Base-by-base conservation (phyloP, 2,329 filamentous ascomycete species). In the Grosmannia huntii region DNA sequence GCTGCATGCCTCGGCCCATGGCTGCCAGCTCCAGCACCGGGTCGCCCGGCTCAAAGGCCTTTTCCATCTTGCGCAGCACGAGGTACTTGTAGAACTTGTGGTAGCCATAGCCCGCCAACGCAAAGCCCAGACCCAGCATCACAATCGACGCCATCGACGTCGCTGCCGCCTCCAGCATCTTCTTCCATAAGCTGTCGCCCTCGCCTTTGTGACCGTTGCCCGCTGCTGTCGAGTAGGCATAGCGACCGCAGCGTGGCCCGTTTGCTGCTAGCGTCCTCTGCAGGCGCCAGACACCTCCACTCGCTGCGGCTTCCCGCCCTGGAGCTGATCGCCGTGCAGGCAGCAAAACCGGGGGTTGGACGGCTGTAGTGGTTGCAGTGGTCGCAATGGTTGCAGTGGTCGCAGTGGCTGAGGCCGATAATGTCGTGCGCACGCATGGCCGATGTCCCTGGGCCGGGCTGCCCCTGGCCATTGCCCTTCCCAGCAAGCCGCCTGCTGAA, bases 1-100 rank as follows among this genome's bases (percentile, higher is more conserved):
- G 68, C 53, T 73, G 73, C 57, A 77, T 73, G 63, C 79, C 77
- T 66, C 79, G 86, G 64, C 73, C 80, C 61, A 79, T 75, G 28
- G 87, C 86, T 2, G 90, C 90, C 52, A 96, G 75, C 59, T 88
- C 91, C 21, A 92, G 81, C 28, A 92, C 90, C 1, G 90, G 91
- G 68, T 99, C 94, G 12, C 94, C 94, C 1, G 91, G 90, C 59
- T 87, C 80, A 71, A 99, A 99, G 27, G 94, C 94, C 65, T 87
- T 86, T 64, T 88, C 83, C 78, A 99, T 97, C 73, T 99, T 99
- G 63, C 84, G 75, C n/a, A 97, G 75, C 31, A 97, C 90, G 58
- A 95, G 73, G 71, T 85, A 80, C 74, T 99, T 99, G 80, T 99
- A 97, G 68, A 81, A 83, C 65, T 80, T 83, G 70, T 94, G 88